Percentiles rank a stretch among this genome's conserved stretches.
Conservation (phyloP, 75 land plant species). For the Pinus tabuliformis region DNA sequence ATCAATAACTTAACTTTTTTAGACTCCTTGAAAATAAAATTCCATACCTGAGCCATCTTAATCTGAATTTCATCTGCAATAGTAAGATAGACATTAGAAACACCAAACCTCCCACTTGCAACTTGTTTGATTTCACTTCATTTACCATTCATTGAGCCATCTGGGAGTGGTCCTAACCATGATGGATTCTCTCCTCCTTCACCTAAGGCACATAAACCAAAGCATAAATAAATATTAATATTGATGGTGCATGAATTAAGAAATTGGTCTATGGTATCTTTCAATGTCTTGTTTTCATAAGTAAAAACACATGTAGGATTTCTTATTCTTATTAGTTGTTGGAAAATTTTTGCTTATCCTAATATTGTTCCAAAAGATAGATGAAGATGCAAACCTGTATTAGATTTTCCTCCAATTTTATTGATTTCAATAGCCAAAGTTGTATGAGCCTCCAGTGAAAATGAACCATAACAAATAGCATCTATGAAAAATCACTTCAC, state of each 20-base stretch:
- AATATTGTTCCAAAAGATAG: neutral
- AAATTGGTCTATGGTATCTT: neutral
- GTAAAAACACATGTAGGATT: neutral
- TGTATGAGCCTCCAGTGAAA: constrained; percentile 94
- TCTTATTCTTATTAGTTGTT: neutral
- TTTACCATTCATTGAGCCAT: constrained; percentile 89
- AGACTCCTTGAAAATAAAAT: neutral
- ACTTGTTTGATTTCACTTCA: constrained; percentile 99
- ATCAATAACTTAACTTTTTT: neutral
- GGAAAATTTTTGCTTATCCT: neutral
- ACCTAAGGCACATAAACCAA: constrained; percentile 35
- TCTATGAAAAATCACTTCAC: constrained; percentile 97
- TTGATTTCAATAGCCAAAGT: no score
- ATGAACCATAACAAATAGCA: constrained; percentile 99
- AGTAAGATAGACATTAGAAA: constrained; percentile 90
- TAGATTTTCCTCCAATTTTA: constrained; percentile 99
- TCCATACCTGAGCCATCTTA: constrained; percentile 96
- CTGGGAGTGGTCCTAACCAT: constrained; percentile 79
- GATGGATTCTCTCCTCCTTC: constrained; percentile 98
- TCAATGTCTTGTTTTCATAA: neutral
- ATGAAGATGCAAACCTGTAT: constrained; percentile 64
- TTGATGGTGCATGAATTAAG: neutral
- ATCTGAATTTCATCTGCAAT: constrained; percentile 98
- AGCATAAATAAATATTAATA: neutral
- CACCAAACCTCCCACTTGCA: constrained; percentile 98